Conservation (phyloP, 257 asterid species). For the Lavandula angustifolia region DNA sequence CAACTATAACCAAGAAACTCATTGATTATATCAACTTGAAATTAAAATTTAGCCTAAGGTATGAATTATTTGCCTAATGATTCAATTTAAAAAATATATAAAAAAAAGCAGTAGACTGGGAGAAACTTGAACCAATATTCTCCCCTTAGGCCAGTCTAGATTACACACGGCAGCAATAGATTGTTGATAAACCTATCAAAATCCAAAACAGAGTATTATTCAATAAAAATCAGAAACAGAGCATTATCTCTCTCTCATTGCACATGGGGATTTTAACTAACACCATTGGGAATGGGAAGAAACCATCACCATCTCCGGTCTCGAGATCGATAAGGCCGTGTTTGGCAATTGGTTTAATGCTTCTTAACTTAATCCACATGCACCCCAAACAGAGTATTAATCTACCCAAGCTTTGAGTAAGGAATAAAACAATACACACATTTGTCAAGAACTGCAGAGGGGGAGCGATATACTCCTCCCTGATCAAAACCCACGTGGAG, state of each 20-base stretch:
- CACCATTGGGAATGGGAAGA: constrained; percentile 87
- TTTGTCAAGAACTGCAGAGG: constrained; percentile 67
- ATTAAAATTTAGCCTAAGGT: too few relatives aligned
- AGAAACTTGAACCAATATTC: constrained; percentile 70
- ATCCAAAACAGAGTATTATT: constrained; percentile 12
- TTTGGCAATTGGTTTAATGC: constrained; percentile 63
- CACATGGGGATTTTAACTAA: constrained; percentile 97
- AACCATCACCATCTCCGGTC: constrained; percentile 58
- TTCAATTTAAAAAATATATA: too few relatives aligned
- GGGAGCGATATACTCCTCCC: constrained; percentile 82
- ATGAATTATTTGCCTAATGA: too few relatives aligned
- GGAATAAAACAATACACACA: constrained; percentile 68
- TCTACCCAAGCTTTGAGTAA: constrained; percentile 81
- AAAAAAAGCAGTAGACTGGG: too few relatives aligned
- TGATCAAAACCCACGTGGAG: constrained; percentile 70
- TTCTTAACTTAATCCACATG: constrained; percentile 63
- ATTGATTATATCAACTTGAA: too few relatives aligned
- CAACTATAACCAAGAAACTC: too few relatives aligned
- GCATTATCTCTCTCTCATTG: constrained; percentile 79
- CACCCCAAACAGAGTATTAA: constrained; percentile 77
- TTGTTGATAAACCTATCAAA: constrained; percentile 79
- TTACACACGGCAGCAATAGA: constrained; percentile 83
- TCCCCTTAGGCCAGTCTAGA: constrained; percentile 81
- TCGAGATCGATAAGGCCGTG: constrained; percentile 58
- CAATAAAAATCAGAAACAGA: background rate